Evolutionary conservation across 345 rosid species (phyloP), one percentile per base, ranked within the genome.

Genomic region (Populus nigra): DNA sequence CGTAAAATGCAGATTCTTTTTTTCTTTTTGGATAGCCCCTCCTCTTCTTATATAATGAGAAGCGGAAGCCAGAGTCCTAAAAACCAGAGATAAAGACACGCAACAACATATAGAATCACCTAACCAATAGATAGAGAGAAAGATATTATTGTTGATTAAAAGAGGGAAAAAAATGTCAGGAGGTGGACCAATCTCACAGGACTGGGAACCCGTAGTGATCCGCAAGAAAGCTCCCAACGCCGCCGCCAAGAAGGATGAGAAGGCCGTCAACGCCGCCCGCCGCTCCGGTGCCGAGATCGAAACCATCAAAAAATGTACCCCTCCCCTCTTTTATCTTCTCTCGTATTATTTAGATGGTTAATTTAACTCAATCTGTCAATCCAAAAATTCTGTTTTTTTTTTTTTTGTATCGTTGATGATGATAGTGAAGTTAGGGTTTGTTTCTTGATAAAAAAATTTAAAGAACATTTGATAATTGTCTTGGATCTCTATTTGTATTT

Each of bases 171-270:
- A 31, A 53, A 73, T 77, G 84, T 12, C 83, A 63, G 83, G 74
- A 77, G 16, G 36, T 25, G 78, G 84, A 78, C 78, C 81, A 20
- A 70, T 82, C 43, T 66, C 85, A 17, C 82, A 78, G 82, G 85
- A 82, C 73, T 82, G 85, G 85, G 82, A 82, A 25, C 82, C 82
- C 13, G 79, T 82, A 16, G 85, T 78, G 5, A 75, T 82, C 82
- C 85, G 85, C 66, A 78, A 82, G 81, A 82, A 82, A 17, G 85
- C 85, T 22, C 85, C 85, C 16, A 78, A 59, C 66, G 79, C 85
- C 74, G 85, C 85, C 29, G 69, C 79, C n/a, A 82, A 75, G 79
- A 82, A 82, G 77, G 82, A 82, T 9, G 85, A 82, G 73, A 78
- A 82, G 66, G 76, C 63, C 27, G 85, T 82, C 65, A 82, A 82